Evolutionary conservation across 176 grass and related monocot species (phyloP).

Genomic region (Oryza australiensis): DNA sequence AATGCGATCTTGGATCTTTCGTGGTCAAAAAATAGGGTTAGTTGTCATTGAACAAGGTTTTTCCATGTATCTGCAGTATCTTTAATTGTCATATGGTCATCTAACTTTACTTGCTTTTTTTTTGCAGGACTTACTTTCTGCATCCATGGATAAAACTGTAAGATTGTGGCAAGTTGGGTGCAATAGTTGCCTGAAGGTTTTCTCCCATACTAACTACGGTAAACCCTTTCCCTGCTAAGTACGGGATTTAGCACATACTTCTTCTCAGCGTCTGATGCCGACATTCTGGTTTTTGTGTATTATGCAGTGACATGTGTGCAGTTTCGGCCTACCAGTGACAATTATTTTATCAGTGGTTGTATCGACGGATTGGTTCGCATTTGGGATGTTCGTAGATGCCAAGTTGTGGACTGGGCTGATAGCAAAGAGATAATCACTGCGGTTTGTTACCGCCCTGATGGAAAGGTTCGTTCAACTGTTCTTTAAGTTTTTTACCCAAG

Average conservation of each 20-base stretch:
- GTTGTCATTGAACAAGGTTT: constrained; percentile 12
- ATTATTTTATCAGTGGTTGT: constrained; percentile 80
- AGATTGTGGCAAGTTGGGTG: constrained; percentile 73
- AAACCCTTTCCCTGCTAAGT: constrained; percentile 14
- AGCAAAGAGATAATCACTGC: constrained; percentile 84
- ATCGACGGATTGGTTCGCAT: constrained; percentile 88
- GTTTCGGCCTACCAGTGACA: constrained; percentile 67
- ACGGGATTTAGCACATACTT: constrained; percentile 13
- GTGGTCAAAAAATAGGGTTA: constrained; percentile 85
- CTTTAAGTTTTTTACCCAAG: constrained; percentile 22
- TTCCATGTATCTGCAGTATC: constrained; percentile 11
- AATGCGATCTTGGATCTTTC: constrained; percentile 84
- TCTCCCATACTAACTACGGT: constrained; percentile 82
- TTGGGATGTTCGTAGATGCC: constrained; percentile 70
- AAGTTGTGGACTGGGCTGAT: constrained; percentile 67
- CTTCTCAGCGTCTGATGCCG: neutral
- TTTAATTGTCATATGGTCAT: constrained; percentile 31
- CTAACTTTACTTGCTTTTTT: constrained; percentile 16
- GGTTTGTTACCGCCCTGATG: constrained; percentile 81
- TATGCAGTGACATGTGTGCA: constrained; percentile 90
- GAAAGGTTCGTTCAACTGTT: constrained; percentile 57
- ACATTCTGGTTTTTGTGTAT: constrained; percentile 29
- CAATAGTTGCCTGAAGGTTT: constrained; percentile 75
- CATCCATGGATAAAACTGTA: constrained; percentile 90
- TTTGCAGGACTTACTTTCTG: constrained; percentile 70